Evolutionary conservation across 129 eudicot genomes (phyloP).

Genomic region (Saposhnikovia divaricata): DNA sequence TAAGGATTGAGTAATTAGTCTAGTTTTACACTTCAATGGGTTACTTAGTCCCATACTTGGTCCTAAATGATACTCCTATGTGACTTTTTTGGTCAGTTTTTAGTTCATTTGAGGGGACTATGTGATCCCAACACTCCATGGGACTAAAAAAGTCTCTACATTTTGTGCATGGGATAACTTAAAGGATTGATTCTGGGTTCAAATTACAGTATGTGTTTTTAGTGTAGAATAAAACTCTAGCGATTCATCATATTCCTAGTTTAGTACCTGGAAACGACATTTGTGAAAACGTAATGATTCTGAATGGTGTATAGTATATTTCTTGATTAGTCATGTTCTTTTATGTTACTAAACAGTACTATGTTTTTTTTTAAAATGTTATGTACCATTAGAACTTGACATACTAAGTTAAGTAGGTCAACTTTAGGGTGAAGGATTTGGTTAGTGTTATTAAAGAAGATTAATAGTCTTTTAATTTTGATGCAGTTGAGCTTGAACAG

Average conservation of each 20-base stretch:
- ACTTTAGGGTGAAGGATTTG: not conserved
- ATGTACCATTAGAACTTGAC: not conserved
- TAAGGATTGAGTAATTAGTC: not conserved
- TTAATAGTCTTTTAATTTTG: not conserved
- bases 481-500: slow-evolving; percentile 69
- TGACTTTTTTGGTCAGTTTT: not conserved
- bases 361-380: not conserved
- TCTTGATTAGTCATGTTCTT: not conserved
- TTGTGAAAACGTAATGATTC: not conserved
- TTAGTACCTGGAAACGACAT: not conserved
- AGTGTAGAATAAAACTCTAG: not conserved
- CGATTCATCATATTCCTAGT: not conserved
- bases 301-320: not conserved
- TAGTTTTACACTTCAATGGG: not conserved
- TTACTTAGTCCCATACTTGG: not conserved
- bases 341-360: not conserved
- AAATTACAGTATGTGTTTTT: not conserved
- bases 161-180: not conserved
- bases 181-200: not conserved
- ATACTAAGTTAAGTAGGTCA: not conserved
- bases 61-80: not conserved
- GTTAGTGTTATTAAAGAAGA: not conserved
- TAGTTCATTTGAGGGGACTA: not conserved
- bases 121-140: not conserved
- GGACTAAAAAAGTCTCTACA: not conserved